Percentiles rank a stretch among this genome's conserved stretches.
Evolutionary conservation across 805 yeast species (phyloP).

Genomic region (Wickerhamomyces pijperi): DNA sequence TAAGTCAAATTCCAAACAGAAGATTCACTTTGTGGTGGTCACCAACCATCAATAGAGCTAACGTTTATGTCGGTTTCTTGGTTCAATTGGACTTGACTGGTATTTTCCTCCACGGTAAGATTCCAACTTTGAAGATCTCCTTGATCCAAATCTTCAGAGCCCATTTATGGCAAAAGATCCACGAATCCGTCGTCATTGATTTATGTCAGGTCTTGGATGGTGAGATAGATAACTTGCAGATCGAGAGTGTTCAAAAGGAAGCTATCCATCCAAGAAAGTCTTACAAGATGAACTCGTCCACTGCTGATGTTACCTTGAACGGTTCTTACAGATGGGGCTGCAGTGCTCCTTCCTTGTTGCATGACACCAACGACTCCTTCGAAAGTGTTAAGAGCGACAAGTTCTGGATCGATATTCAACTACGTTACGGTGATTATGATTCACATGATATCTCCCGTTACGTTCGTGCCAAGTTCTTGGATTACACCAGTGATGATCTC

Average conservation of each 20-base stretch:
- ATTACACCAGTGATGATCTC: slow-evolving; percentile 79
- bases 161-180: slow-evolving; percentile 98
- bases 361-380: slow-evolving; percentile 57
- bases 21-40: slow-evolving; percentile 99
- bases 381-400: slow-evolving; percentile 48
- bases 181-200: slow-evolving; percentile 90
- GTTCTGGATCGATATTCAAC: slow-evolving; percentile 91
- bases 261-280: slow-evolving; percentile 96
- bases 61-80: slow-evolving; percentile 93
- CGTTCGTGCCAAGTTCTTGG: slow-evolving; percentile 84
- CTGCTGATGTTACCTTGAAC: slow-evolving; percentile 78
- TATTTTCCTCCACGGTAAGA: slow-evolving; percentile 92
- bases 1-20: slow-evolving; percentile 95
- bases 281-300: slow-evolving; percentile 91
- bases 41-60: slow-evolving; percentile 95
- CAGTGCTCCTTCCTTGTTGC: slow-evolving; percentile 67
- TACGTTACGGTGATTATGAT: slow-evolving; percentile 94
- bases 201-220: slow-evolving; percentile 84
- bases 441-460: slow-evolving; percentile 94
- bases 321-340: slow-evolving; percentile 78
- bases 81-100: slow-evolving; percentile 96
- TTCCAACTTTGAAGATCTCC: slow-evolving; percentile 92
- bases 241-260: slow-evolving; percentile 80
- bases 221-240: slow-evolving; percentile 71
- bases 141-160: slow-evolving; percentile 94